phyloP scores from a whole-genome alignment of 805 yeast species.

The Blastobotrys robertii region DNA sequence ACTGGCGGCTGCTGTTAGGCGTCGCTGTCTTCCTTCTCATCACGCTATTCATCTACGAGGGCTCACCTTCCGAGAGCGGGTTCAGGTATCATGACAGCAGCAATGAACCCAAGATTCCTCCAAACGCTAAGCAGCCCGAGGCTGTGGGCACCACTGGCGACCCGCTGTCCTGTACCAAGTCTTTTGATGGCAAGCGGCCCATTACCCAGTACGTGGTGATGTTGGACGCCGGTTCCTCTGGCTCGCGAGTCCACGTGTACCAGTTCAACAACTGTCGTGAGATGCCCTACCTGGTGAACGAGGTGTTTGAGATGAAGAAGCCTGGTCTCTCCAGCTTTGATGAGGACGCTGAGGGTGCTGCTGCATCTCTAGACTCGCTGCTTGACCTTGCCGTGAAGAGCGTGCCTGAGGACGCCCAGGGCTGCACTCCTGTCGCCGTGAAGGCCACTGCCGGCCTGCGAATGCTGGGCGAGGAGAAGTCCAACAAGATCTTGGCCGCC shows the following conservation, averaged over 20 bases:
- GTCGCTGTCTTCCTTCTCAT: no score
- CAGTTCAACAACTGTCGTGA: slow-evolving; percentile 78
- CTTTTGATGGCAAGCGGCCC: slow-evolving; percentile 31
- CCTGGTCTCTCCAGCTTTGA: slow-evolving; percentile 89
- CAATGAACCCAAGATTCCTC: neutral
- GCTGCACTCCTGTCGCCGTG: slow-evolving; percentile 89
- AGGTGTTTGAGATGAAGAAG: slow-evolving; percentile 77
- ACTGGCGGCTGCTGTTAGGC: no score
- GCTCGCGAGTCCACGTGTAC: slow-evolving; percentile 92
- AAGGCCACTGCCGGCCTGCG: slow-evolving; percentile 98
- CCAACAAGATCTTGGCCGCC: slow-evolving; percentile 60
- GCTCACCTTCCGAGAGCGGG: neutral
- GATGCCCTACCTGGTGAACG: slow-evolving; percentile 73
- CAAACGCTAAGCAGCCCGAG: neutral
- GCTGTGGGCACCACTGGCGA: neutral
- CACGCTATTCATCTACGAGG: neutral
- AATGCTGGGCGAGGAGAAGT: slow-evolving; percentile 65
- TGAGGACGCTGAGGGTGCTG: slow-evolving; percentile 75
- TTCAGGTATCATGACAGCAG: no score
- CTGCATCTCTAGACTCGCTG: slow-evolving; percentile 77
- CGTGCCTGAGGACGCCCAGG: slow-evolving; percentile 63
- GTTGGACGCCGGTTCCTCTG: slow-evolving; percentile 98
- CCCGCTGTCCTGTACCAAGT: slow-evolving; percentile 22
- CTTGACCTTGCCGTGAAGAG: slow-evolving; percentile 62
- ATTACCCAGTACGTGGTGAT: slow-evolving; percentile 67